Evolutionary conservation across 441 rosid species (phyloP), one percentile per base, ranked within the genome.

Genomic region (Dalechampia spathulata): DNA sequence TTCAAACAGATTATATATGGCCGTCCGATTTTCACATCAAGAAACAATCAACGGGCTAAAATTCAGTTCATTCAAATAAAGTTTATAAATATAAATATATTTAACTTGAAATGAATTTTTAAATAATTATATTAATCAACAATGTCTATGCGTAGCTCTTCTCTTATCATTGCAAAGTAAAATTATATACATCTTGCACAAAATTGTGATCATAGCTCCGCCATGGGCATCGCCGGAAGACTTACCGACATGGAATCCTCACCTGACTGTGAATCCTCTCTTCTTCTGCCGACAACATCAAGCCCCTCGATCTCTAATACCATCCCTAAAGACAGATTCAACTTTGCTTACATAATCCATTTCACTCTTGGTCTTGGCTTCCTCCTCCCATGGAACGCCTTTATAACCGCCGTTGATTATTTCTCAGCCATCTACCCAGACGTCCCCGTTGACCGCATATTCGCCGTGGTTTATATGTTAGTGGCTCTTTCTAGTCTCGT

Each of bases 331-430:
- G 99, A 92, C 75, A 46, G 72, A 0, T 89, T 76, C 74, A 78
- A 88, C 47, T 67, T 86, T 0, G 93, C 89, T 16, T 91, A 91
- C 78, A 73, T 81, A 45, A 83, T 87, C 75, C 74, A 87, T 86
- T 91, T 91, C 71, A 75, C 86, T 0, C 72, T 91, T 16, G 95
- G 98, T 23, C 60, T 79, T 6, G 95, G 98, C 36, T 86, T 61
- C 50, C 88, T 91, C 50, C 93, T 91, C 68, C 98, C 98, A 21
- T 91, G 96, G 98, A 91, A 87, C 81, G 68, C 90, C 49, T 87
- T 85, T 84, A 83, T 91, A 74, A 91, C 98, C 39, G 95, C 95
- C 74, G 93, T 91, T 64, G 98, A 91, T 68, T 87, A 87, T 85
- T 91, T 90, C 83, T 68, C 88, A 60, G 83, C 75, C 78, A 71